Conservation (phyloP, 2,329 filamentous ascomycete species). For the Ceratocystis huliohia region DNA sequence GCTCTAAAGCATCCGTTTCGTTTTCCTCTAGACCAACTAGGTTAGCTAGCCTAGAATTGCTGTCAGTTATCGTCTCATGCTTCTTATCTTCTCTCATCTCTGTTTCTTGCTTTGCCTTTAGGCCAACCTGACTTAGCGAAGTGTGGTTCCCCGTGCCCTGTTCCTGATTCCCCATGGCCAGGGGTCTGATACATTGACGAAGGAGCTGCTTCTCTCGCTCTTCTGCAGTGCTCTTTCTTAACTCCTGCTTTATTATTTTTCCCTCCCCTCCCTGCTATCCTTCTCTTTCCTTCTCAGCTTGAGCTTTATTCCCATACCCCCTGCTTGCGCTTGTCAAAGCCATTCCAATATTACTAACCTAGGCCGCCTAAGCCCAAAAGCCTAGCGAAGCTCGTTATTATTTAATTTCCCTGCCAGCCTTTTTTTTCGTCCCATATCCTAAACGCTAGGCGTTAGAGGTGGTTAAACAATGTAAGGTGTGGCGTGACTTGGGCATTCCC, state of each 20-base stretch:
- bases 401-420: background rate
- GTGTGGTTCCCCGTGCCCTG: background rate
- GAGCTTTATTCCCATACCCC: background rate
- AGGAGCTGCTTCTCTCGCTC: background rate
- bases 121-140: background rate
- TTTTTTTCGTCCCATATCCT: constrained; percentile 16
- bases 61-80: background rate
- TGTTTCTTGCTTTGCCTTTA: background rate
- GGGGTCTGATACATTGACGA: constrained; percentile 5
- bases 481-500: background rate
- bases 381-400: background rate
- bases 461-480: constrained; percentile 9
- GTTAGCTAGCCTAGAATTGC: background rate
- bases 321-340: background rate
- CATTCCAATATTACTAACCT: background rate
- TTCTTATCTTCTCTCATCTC: background rate
- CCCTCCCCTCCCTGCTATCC: background rate
- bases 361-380: background rate
- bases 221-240: background rate
- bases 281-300: background rate
- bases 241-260: background rate
- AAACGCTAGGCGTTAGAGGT: constrained; percentile 13
- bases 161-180: background rate
- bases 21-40: background rate
- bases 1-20: background rate